A percentile compares a stretch with the other conserved stretches of the same genome.
phyloP scores from a whole-genome alignment of 352 stramenopile species.

The Globisporangium ultimum region DNA sequence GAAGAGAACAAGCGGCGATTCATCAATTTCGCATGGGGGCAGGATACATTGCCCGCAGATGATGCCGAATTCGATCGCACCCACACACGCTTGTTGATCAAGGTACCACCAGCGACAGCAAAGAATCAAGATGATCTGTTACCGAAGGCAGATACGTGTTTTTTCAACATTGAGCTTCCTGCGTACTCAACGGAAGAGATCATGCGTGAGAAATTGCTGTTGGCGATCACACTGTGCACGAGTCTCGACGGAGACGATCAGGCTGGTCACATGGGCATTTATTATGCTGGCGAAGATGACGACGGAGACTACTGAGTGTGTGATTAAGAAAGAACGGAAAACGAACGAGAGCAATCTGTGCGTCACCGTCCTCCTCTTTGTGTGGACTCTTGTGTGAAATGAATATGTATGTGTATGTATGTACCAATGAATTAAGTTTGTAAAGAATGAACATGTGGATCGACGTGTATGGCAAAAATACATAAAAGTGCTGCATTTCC shows the following conservation, averaged over 20 bases:
- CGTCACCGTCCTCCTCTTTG: slow-evolving; percentile 1
- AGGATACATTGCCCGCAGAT: slow-evolving; percentile 71
- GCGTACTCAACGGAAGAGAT: slow-evolving; percentile 68
- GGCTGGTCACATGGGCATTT: slow-evolving; percentile 62
- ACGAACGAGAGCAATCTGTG: background rate
- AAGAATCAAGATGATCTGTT: slow-evolving; percentile 51
- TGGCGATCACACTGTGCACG: slow-evolving; percentile 79
- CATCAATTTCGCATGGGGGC: slow-evolving; percentile 85
- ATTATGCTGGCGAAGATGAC: slow-evolving; percentile 64
- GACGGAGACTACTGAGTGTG: slow-evolving; percentile 34
- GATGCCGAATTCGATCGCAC: slow-evolving; percentile 81
- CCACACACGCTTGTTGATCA: slow-evolving; percentile 71
- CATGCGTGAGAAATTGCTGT: slow-evolving; percentile 65
- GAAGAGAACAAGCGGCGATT: slow-evolving; percentile 80
- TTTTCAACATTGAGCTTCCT: slow-evolving; percentile 84
- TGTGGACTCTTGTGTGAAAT: background rate
- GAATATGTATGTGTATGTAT: too few species aligned
- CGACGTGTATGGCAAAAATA: too few species aligned
- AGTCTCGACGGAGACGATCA: slow-evolving; percentile 81
- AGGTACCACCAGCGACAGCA: slow-evolving; percentile 37
- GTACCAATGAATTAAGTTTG: too few species aligned
- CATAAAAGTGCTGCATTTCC: too few species aligned
- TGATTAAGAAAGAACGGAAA: too few species aligned
- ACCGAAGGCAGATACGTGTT: slow-evolving; percentile 80
- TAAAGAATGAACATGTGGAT: too few species aligned